Conservation (phyloP, 1,284 basidiomycete genomes). For the Fistulina hepatica region DNA sequence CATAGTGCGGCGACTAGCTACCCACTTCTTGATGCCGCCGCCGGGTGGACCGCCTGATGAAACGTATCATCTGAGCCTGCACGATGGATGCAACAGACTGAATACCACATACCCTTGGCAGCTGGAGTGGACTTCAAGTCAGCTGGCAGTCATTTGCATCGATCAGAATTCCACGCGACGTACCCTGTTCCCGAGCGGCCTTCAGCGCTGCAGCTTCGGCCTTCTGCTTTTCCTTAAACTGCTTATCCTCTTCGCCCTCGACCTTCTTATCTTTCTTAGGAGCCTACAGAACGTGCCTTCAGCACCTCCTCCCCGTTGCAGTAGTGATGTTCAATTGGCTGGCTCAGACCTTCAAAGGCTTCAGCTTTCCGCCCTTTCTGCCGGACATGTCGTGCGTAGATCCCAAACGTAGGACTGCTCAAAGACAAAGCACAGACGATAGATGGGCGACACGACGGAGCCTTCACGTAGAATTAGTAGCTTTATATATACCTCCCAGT, state of each 20-base stretch:
- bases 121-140: constrained; percentile 28
- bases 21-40: constrained; percentile 80
- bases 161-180: constrained; percentile 13
- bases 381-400: constrained; percentile 43
- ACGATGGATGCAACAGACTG: background rate
- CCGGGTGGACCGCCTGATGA: constrained; percentile 52
- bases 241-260: constrained; percentile 54
- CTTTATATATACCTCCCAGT: too few relatives aligned
- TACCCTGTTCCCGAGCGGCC: constrained; percentile 58
- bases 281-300: constrained; percentile 32
- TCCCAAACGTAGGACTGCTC: too few relatives aligned
- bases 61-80: constrained; percentile 8
- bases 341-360: constrained; percentile 55
- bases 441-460: too few relatives aligned
- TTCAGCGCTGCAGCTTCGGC: constrained; percentile 59
- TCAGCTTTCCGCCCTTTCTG: constrained; percentile 72
- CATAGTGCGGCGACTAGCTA: constrained; percentile 19
- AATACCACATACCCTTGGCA: constrained; percentile 40
- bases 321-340: background rate
- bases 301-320: constrained; percentile 26
- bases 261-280: constrained; percentile 72
- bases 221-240: constrained; percentile 67
- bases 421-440: too few relatives aligned
- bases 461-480: too few relatives aligned
- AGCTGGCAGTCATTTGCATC: constrained; percentile 4